Base-by-base conservation (phyloP, 352 stramenopile species). In the Halophytophthora batemanensis region DNA sequence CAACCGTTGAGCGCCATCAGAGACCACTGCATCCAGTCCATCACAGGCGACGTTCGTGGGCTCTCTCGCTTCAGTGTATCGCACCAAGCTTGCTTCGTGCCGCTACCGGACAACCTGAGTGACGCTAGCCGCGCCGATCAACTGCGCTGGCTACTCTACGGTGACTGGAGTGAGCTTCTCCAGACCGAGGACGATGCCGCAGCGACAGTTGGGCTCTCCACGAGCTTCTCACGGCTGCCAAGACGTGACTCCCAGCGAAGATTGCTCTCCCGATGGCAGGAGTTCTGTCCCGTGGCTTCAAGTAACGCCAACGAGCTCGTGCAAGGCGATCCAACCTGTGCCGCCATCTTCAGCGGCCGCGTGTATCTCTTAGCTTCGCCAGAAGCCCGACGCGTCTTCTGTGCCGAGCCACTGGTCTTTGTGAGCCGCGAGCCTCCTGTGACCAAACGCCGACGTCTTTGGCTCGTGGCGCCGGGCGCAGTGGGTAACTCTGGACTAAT, bases 201-300 rank as follows among this genome's bases (percentile, higher is more conserved):
- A 1, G 45, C 25, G 25, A 10, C 25, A 4, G 8, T 8, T 31
- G 25, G 4, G 25, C 25, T 31, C 25, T 31, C 29, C 0, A 49
- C 61, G 22, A 42, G 46, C 2, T 46, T 59, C 34, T 8, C 39
- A 33, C 37, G 41, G 34, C 25, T 85, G 39, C 60, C 61, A 44
- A 46, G 39, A 50, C 62, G 58, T 34, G 53, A 69, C 45, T 12
- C 50, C 19, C 48, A 57, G 31, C 45, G 42, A 4, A 35, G 61
- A 51, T 8, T 54, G 14, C 48, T 90, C 2, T 85, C 77, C 1
- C 74, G 61, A 0, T 91, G 80, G 80, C 65, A 61, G 8, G 66
- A 87, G 36, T 91, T 83, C 56, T 91, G 80, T 39, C 55, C 76
- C 10, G 80, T 89, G 2, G 49, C 62, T 13, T 83, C 72, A 1